phyloP scores from a whole-genome alignment of 345 rosid species.

The Salix suchowensis region DNA sequence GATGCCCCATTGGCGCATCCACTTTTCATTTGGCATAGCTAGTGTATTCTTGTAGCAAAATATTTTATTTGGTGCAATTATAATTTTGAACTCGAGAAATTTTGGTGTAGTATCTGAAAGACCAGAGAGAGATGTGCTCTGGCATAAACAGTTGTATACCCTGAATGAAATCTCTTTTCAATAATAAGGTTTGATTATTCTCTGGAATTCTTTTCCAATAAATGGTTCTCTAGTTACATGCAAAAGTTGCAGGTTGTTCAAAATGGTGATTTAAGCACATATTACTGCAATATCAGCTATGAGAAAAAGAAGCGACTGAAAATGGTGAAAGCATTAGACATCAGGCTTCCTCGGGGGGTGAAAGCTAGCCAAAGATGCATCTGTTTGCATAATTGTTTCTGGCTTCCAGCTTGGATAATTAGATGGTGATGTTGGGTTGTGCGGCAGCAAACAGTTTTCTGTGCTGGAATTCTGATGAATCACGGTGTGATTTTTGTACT shows the following conservation, averaged over 20 bases:
- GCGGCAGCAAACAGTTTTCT: not conserved
- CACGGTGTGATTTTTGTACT: not conserved
- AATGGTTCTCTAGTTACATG: not conserved
- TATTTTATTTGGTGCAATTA: not conserved
- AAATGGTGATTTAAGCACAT: not conserved
- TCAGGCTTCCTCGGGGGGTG: not conserved
- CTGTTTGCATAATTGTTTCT: not conserved
- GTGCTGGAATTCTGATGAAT: not conserved
- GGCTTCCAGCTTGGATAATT: not conserved
- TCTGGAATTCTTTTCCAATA: not conserved
- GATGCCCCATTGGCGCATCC: not conserved
- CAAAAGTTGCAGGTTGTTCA: not conserved
- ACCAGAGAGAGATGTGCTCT: not conserved
- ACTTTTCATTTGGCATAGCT: not conserved
- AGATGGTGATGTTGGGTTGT: not conserved
- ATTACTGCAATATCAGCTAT: not conserved
- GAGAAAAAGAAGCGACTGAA: not conserved
- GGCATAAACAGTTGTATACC: not conserved
- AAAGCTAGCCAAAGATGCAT: not conserved
- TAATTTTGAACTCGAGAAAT: not conserved
- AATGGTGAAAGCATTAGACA: not conserved
- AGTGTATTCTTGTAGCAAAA: not conserved
- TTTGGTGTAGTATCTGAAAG: not conserved
- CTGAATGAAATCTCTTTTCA: not conserved
- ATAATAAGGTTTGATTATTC: not conserved